phyloP scores from a whole-genome alignment of 2,329 filamentous ascomycete species.

The Cadophora gregata region DNA sequence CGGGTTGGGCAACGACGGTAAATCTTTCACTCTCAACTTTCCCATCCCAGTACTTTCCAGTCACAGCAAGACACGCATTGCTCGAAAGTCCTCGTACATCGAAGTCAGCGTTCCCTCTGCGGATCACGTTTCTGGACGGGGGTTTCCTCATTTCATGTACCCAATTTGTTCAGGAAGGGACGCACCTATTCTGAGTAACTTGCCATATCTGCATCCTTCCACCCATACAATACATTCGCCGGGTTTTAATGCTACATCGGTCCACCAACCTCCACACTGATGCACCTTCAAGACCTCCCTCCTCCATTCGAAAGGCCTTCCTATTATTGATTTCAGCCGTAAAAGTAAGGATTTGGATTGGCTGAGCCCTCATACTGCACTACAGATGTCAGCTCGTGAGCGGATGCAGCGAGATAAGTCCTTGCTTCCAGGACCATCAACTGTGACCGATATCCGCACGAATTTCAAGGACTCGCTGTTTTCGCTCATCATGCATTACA shows the following conservation, averaged over 20 bases:
- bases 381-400: slow-evolving; percentile 3
- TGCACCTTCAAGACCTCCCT: slow-evolving; percentile 20
- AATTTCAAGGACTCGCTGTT: slow-evolving; percentile 17
- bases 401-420: neutral
- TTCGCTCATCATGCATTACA: slow-evolving; percentile 16
- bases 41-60: slow-evolving; percentile 13
- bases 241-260: slow-evolving; percentile 31
- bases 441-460: neutral
- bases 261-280: slow-evolving; percentile 20
- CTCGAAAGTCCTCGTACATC: slow-evolving; percentile 23
- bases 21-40: slow-evolving; percentile 10
- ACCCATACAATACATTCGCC: neutral
- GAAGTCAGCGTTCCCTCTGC: slow-evolving; percentile 20
- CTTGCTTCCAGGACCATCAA: neutral
- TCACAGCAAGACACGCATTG: slow-evolving; percentile 14
- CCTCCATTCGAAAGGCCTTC: slow-evolving; percentile 25
- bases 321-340: slow-evolving; percentile 16
- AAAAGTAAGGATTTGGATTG: slow-evolving; percentile 6
- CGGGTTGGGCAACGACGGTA: neutral
- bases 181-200: slow-evolving; percentile 14
- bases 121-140: neutral
- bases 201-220: slow-evolving; percentile 20
- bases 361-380: slow-evolving; percentile 6
- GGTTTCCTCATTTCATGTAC: slow-evolving; percentile 8
- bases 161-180: neutral